Conservation (phyloP, 2,329 filamentous ascomycete genomes). For the Colletotrichum melonis region DNA sequence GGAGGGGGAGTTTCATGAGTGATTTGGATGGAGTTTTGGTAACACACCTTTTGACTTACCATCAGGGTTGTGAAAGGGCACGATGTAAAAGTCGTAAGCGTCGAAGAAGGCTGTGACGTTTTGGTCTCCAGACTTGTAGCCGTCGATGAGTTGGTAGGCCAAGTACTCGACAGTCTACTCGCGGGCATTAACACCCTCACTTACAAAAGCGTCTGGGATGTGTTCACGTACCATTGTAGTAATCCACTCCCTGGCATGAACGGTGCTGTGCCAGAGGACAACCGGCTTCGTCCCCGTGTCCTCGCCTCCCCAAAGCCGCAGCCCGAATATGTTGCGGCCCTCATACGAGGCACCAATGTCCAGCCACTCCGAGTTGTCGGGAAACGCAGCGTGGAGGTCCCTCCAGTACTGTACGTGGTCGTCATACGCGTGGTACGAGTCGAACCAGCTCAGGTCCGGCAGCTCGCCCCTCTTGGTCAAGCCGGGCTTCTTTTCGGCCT, state of each 20-base stretch:
- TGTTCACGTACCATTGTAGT: constrained; percentile 63
- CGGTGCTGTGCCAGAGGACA: constrained; percentile 61
- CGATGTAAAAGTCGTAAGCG: constrained; percentile 69
- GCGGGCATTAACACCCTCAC: neutral
- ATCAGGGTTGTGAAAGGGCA: constrained; percentile 65
- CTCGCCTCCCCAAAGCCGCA: constrained; percentile 60
- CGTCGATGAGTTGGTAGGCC: constrained; percentile 51
- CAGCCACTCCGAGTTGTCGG: constrained; percentile 59
- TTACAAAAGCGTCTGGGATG: neutral
- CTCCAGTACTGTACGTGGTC: constrained; percentile 63
- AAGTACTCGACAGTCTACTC: constrained; percentile 44
- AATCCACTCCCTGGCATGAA: constrained; percentile 67
- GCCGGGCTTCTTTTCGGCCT: constrained; percentile 36
- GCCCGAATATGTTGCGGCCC: constrained; percentile 66
- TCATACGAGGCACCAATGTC: constrained; percentile 56
- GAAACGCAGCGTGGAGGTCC: constrained; percentile 56
- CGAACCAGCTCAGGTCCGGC: constrained; percentile 59
- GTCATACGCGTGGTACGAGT: constrained; percentile 62
- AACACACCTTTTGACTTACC: constrained; percentile 44
- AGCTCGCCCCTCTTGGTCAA: constrained; percentile 42
- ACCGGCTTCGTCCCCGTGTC: constrained; percentile 55
- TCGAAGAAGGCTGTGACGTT: constrained; percentile 58
- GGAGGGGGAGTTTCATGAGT: neutral
- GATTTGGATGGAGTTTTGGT: neutral
- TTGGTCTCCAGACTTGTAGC: constrained; percentile 50